phyloP scores from a whole-genome alignment of 2,329 filamentous ascomycete species.

The Nemania sp. region DNA sequence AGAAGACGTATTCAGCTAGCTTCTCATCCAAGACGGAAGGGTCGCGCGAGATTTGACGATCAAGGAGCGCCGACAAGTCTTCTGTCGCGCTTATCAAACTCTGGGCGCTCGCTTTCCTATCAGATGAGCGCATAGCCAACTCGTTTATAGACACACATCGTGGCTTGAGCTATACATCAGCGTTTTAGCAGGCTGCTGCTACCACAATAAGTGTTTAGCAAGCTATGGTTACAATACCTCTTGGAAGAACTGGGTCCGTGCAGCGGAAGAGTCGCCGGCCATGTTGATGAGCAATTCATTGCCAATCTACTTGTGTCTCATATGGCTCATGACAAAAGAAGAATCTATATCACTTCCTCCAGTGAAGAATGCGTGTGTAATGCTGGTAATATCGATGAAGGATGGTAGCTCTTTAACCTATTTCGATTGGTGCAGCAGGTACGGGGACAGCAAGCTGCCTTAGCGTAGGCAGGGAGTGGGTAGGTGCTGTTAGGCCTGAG shows the following conservation, averaged over 20 bases:
- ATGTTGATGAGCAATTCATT: slow-evolving; percentile 27
- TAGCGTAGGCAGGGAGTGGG: no score
- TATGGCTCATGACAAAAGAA: no score
- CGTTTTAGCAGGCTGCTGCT: slow-evolving; percentile 17
- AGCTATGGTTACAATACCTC: slow-evolving; percentile 30
- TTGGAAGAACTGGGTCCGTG: slow-evolving; percentile 40
- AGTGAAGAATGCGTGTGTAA: no score
- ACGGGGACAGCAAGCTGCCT: no score
- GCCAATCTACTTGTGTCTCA: not conserved
- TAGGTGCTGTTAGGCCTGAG: no score
- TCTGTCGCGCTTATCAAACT: slow-evolving; percentile 51
- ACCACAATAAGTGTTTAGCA: slow-evolving; percentile 3
- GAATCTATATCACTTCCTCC: no score
- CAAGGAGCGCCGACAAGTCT: slow-evolving; percentile 51
- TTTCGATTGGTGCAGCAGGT: no score
- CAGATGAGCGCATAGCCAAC: slow-evolving; percentile 53
- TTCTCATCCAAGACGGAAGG: slow-evolving; percentile 69
- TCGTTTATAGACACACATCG: slow-evolving; percentile 63
- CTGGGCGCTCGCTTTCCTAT: slow-evolving; percentile 46
- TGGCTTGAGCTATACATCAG: slow-evolving; percentile 58
- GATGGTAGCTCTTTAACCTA: no score
- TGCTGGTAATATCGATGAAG: no score
- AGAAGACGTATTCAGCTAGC: slow-evolving; percentile 92
- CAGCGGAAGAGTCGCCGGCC: slow-evolving; percentile 28
- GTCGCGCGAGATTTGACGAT: slow-evolving; percentile 48